phyloP scores from a whole-genome alignment of 169 alveolate genomes.

The Perkinsus chesapeaki region DNA sequence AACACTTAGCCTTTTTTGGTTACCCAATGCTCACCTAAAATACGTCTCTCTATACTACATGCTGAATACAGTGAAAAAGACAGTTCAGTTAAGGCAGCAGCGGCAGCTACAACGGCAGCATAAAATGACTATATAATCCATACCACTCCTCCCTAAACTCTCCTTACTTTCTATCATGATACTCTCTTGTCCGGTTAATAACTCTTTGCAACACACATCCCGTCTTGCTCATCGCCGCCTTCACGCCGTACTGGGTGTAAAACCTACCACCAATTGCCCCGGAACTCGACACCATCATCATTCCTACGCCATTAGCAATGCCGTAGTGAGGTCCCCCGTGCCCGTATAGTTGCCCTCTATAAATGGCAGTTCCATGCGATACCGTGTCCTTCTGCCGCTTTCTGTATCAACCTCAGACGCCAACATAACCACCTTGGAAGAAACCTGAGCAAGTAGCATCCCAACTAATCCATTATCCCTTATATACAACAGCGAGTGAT shows the following conservation, averaged over 20 bases:
- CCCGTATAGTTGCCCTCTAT: constrained; percentile 7
- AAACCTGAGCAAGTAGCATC: constrained; percentile 18
- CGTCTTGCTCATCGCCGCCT: not conserved
- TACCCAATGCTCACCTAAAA: too few relatives aligned
- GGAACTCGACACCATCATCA: not conserved
- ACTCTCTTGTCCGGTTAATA: not conserved
- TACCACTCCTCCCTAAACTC: too few relatives aligned
- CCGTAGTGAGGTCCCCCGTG: constrained; percentile 18
- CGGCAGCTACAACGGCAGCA: too few relatives aligned
- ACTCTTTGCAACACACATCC: not conserved
- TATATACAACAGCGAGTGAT: too few relatives aligned
- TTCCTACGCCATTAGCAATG: constrained; percentile 2
- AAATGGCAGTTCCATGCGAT: not conserved
- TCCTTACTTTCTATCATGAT: not conserved
- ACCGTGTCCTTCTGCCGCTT: not conserved
- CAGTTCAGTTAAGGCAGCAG: too few relatives aligned
- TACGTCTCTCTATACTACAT: too few relatives aligned
- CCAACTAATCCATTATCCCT: constrained; percentile 13
- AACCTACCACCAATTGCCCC: not conserved
- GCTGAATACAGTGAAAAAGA: too few relatives aligned
- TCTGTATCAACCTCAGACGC: constrained; percentile 4
- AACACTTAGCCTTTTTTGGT: too few relatives aligned
- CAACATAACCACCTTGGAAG: not conserved
- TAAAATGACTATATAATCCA: too few relatives aligned
- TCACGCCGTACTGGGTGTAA: not conserved